A percentile compares a stretch with the other conserved stretches of the same genome.
Conservation (phyloP, 495 filamentous ascomycete species). For the Aspergillus mulundensis region DNA sequence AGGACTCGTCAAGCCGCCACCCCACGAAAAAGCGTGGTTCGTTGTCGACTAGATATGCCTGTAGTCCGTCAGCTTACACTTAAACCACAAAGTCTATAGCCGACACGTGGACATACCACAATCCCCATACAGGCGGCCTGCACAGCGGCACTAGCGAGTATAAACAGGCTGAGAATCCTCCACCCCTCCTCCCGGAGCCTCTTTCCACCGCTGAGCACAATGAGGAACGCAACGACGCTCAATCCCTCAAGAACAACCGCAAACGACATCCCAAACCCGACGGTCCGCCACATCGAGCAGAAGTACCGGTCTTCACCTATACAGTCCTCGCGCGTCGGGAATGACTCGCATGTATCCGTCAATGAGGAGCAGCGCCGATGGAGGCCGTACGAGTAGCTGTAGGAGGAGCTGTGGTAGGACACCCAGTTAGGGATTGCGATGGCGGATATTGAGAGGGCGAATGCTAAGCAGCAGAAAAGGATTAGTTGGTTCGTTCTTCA, state of each 20-base stretch:
- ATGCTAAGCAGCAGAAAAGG: slow-evolving; percentile 48
- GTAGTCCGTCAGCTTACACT: neutral
- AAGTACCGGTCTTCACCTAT: slow-evolving; percentile 68
- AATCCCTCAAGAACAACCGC: slow-evolving; percentile 72
- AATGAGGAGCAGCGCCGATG: slow-evolving; percentile 73
- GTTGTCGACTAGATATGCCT: slow-evolving; percentile 81
- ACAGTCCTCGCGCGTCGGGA: slow-evolving; percentile 63
- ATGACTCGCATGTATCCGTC: slow-evolving; percentile 51
- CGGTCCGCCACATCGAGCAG: slow-evolving; percentile 86
- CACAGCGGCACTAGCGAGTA: slow-evolving; percentile 56
- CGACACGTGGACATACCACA: slow-evolving; percentile 69
- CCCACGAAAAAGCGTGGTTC: slow-evolving; percentile 83
- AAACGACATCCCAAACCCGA: slow-evolving; percentile 83
- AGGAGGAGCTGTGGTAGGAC: slow-evolving; percentile 55
- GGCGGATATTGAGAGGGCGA: slow-evolving; percentile 68
- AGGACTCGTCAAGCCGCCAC: slow-evolving; percentile 76
- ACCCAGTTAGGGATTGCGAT: slow-evolving; percentile 79
- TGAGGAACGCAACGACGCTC: slow-evolving; percentile 66
- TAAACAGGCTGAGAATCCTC: slow-evolving; percentile 62
- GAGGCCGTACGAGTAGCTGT: slow-evolving; percentile 72
- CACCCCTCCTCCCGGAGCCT: slow-evolving; percentile 72
- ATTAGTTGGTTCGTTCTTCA: neutral
- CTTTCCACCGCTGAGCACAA: slow-evolving; percentile 73
- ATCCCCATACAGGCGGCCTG: slow-evolving; percentile 71
- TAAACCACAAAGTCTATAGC: neutral